Evolutionary conservation across 2,329 filamentous ascomycete genomes (phyloP).

Genomic region (Emmonsia crescens): DNA sequence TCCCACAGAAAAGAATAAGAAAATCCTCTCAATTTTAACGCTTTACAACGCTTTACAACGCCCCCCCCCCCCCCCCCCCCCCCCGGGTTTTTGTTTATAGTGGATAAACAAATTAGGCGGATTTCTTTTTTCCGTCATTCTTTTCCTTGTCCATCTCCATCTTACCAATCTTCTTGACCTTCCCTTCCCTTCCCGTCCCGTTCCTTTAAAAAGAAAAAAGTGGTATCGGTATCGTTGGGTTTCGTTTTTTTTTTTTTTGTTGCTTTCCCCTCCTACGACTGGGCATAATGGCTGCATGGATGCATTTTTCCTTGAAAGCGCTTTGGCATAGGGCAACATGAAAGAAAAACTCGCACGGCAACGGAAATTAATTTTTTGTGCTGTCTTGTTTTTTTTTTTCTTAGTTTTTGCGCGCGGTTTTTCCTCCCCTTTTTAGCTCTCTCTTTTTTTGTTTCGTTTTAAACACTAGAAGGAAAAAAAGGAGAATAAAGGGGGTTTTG

Average conservation of each 20-base stretch:
- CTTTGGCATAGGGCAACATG: constrained; percentile 2
- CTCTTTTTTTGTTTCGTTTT: not conserved
- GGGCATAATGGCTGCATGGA: not conserved
- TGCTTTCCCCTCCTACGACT: not conserved
- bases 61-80: too few species aligned
- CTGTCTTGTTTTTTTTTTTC: not conserved
- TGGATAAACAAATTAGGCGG: constrained; percentile 12
- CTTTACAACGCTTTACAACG: too few species aligned
- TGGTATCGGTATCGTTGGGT: not conserved
- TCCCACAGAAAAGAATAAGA: not conserved
- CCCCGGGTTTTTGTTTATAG: constrained; percentile 7
- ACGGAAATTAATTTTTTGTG: not conserved
- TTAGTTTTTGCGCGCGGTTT: not conserved
- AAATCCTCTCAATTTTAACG: not conserved
- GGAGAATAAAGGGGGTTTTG: not conserved
- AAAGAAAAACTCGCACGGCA: not conserved
- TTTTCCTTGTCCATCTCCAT: not conserved
- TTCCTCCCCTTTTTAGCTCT: not conserved
- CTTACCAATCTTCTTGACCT: not conserved
- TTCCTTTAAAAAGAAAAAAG: not conserved
- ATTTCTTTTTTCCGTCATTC: constrained; percentile 2
- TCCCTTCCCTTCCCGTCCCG: not conserved
- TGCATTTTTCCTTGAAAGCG: not conserved
- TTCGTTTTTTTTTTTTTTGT: not conserved
- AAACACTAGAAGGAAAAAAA: not conserved